Conservation (phyloP, 345 rosid genomes). For the Linum lewisii region DNA sequence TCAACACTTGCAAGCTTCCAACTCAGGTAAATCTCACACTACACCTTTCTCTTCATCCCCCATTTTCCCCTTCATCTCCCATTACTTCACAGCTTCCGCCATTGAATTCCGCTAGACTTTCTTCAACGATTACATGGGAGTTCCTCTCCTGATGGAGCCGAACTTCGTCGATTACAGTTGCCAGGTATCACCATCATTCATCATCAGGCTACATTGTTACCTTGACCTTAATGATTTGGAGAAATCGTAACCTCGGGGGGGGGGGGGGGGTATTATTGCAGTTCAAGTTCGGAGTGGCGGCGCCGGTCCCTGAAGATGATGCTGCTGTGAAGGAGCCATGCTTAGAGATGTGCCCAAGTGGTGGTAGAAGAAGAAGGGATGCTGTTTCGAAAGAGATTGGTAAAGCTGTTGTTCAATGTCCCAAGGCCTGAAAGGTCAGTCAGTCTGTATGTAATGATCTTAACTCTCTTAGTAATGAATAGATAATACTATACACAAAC, state of each 20-base stretch:
- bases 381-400: slow-evolving; percentile 6
- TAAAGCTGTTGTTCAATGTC: slow-evolving; percentile 38
- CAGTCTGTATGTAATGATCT: no score
- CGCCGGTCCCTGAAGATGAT: slow-evolving; percentile 53
- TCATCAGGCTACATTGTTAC: no score
- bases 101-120: slow-evolving; percentile 36
- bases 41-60: no score
- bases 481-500: no score
- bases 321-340: slow-evolving; percentile 56
- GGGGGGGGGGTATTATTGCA: no score
- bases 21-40: slow-evolving; percentile 59
- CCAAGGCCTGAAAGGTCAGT: slow-evolving; percentile 29
- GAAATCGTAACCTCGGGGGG: no score
- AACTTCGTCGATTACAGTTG: slow-evolving; percentile 81
- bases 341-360: slow-evolving; percentile 60
- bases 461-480: no score
- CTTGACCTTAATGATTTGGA: background rate
- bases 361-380: slow-evolving; percentile 32
- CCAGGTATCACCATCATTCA: slow-evolving; percentile 39
- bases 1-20: slow-evolving; percentile 86
- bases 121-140: slow-evolving; percentile 79
- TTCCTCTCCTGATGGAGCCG: slow-evolving; percentile 82
- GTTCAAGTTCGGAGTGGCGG: slow-evolving; percentile 75
- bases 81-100: background rate
- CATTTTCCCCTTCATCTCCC: background rate